phyloP scores from a whole-genome alignment of 1,139 yeast species.

The Saccharomyces hybrid region DNA sequence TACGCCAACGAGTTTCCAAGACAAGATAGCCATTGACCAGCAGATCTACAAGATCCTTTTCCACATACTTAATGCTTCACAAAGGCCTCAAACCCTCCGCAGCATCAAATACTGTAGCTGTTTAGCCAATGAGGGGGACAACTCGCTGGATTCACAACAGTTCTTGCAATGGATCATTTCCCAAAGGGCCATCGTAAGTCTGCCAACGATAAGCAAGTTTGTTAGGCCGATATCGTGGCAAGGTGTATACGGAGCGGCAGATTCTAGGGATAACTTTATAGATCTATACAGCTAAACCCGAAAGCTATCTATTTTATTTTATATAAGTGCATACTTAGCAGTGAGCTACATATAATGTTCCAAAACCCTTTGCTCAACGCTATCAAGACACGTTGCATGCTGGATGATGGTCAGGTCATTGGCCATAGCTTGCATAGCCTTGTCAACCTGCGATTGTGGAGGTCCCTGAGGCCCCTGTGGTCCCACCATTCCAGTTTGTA shows the following conservation, averaged over 20 bases:
- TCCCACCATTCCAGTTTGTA: slow-evolving; percentile 30
- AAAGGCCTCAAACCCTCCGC: slow-evolving; percentile 6
- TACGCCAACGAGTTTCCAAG: slow-evolving; percentile 20
- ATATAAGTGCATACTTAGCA: slow-evolving; percentile 54
- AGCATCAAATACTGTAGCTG: slow-evolving; percentile 29
- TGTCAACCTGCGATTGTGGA: slow-evolving; percentile 45
- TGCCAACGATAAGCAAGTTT: slow-evolving; percentile 30
- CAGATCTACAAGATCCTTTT: slow-evolving; percentile 24
- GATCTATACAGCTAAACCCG: not conserved
- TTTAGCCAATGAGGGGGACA: slow-evolving; percentile 85
- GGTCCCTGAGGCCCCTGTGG: slow-evolving; percentile 26
- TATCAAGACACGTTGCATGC: slow-evolving; percentile 51
- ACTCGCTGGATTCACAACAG: slow-evolving; percentile 59
- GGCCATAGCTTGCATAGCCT: slow-evolving; percentile 57
- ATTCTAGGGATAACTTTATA: slow-evolving; percentile 14
- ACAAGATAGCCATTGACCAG: slow-evolving; percentile 25
- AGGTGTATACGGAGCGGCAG: slow-evolving; percentile 72
- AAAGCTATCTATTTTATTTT: not conserved
- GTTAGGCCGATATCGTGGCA: slow-evolving; percentile 69
- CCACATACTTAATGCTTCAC: slow-evolving; percentile 20
- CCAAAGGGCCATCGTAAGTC: slow-evolving; percentile 12
- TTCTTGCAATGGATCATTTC: slow-evolving; percentile 36
- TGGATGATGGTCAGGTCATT: slow-evolving; percentile 64
- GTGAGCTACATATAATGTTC: slow-evolving; percentile 35
- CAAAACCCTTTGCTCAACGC: slow-evolving; percentile 58